phyloP scores from a whole-genome alignment of 2,329 filamentous ascomycete genomes.

The Pezicula radicicola region DNA sequence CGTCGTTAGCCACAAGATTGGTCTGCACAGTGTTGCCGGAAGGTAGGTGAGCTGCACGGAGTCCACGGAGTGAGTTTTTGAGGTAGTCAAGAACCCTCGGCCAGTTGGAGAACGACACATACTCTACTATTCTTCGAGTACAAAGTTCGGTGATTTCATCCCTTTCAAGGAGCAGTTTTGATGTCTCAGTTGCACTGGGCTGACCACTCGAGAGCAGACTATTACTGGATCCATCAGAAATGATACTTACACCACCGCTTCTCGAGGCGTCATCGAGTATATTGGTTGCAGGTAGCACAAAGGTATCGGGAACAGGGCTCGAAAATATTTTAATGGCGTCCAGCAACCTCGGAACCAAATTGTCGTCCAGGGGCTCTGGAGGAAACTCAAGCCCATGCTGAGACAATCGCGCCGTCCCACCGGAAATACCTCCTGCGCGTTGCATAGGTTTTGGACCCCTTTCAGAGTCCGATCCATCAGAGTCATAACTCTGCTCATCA shows the following conservation, averaged over 20 bases:
- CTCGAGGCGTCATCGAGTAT: conserved; percentile 49
- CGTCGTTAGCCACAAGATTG: conserved; percentile 22
- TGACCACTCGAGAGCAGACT: not conserved
- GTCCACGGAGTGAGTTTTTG: conserved; percentile 33
- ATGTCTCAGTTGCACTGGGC: conserved; percentile 20
- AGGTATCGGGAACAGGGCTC: conserved; percentile 55
- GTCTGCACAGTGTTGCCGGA: conserved; percentile 17
- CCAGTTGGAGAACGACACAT: conserved; percentile 64
- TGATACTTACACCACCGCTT: conserved; percentile 1
- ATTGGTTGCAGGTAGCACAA: conserved; percentile 51
- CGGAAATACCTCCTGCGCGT: conserved; percentile 1
- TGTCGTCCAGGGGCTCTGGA: conserved; percentile 39
- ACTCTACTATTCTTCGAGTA: conserved; percentile 58
- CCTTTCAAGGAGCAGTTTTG: conserved; percentile 25
- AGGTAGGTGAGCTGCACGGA: conserved; percentile 23
- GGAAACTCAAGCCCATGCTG: conserved; percentile 20
- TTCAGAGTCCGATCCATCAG: conserved; percentile 17
- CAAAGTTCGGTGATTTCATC: conserved; percentile 48
- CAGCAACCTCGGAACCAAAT: conserved; percentile 51
- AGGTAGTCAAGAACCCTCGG: conserved; percentile 55
- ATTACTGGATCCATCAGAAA: conserved; percentile 2
- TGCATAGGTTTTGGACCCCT: conserved; percentile 6
- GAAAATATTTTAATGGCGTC: conserved; percentile 55
- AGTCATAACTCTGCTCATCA: conserved; percentile 17
- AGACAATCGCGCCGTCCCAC: conserved; percentile 20